Conservation (phyloP, 306 rosid genomes). For the Vigna trinervia region DNA sequence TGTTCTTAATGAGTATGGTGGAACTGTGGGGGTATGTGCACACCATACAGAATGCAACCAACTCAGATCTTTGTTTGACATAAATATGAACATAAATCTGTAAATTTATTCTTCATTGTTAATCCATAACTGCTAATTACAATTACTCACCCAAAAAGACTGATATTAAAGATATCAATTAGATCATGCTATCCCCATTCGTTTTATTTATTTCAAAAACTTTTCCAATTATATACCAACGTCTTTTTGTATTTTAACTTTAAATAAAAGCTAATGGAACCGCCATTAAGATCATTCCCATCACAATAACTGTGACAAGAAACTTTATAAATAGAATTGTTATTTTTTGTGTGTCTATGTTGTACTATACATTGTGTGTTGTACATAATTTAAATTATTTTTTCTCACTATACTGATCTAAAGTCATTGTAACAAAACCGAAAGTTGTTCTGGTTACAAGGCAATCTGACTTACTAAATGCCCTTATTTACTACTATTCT, state of each 20-base stretch:
- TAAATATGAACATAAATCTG: slow-evolving; percentile 23
- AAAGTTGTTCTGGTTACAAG: slow-evolving; percentile 8
- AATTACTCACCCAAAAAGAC: slow-evolving; percentile 18
- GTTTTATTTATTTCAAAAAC: slow-evolving; percentile 30
- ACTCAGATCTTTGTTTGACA: slow-evolving; percentile 40
- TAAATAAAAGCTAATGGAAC: slow-evolving; percentile 20
- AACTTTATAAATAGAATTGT: slow-evolving; percentile 6
- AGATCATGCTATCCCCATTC: slow-evolving; percentile 18
- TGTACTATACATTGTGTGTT: no score
- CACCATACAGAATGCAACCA: slow-evolving; percentile 32
- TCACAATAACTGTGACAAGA: slow-evolving; percentile 16
- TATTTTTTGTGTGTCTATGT: slow-evolving; percentile 2
- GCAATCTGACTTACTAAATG: slow-evolving; percentile 1
- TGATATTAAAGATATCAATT: slow-evolving; percentile 18
- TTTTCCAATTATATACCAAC: slow-evolving; percentile 2
- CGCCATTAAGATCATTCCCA: background rate
- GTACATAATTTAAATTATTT: no score
- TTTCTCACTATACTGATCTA: no score
- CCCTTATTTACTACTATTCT: background rate
- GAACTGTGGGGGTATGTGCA: slow-evolving; percentile 94
- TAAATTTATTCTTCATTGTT: slow-evolving; percentile 18
- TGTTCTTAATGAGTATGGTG: slow-evolving; percentile 97
- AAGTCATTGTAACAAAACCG: background rate
- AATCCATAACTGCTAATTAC: slow-evolving; percentile 30
- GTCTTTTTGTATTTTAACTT: slow-evolving; percentile 16